Conservation (phyloP, 1,284 basidiomycete genomes). For the Amylostereum chailletii region DNA sequence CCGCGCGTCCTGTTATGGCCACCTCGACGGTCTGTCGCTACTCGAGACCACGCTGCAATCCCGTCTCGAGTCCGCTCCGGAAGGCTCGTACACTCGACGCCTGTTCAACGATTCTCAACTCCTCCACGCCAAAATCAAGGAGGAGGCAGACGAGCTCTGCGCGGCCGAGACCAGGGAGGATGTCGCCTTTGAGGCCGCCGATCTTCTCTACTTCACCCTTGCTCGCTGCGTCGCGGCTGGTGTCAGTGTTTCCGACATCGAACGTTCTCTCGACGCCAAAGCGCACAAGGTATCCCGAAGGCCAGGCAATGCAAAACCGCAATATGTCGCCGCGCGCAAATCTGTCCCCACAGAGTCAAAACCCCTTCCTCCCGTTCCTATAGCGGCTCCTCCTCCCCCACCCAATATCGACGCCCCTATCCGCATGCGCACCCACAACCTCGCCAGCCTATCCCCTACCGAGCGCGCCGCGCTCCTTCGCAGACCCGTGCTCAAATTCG, state of each 20-base stretch:
- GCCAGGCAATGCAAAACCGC: constrained; percentile 90
- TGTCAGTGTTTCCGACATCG: constrained; percentile 80
- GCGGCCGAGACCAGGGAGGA: constrained; percentile 76
- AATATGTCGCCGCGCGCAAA: constrained; percentile 48
- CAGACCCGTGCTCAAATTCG: constrained; percentile 87
- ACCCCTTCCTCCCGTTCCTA: constrained; percentile 20
- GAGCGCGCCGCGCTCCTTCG: constrained; percentile 70
- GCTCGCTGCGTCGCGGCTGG: constrained; percentile 83
- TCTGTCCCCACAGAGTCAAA: constrained; percentile 16
- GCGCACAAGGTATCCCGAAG: constrained; percentile 84
- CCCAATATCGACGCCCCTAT: constrained; percentile 40
- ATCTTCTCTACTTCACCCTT: constrained; percentile 91
- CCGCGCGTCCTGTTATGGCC: constrained; percentile 81
- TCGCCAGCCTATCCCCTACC: constrained; percentile 42
- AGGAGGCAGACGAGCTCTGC: constrained; percentile 96
- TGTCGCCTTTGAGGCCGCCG: constrained; percentile 94
- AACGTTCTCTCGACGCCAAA: constrained; percentile 80
- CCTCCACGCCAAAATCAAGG: constrained; percentile 90
- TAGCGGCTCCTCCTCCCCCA: constrained; percentile 19
- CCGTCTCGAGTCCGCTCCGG: constrained; percentile 71
- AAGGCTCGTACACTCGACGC: constrained; percentile 88
- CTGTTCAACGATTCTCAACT: constrained; percentile 82
- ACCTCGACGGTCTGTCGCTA: constrained; percentile 68
- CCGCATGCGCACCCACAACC: constrained; percentile 67
- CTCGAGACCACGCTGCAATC: constrained; percentile 78